Evolutionary conservation across 495 filamentous ascomycete genomes (phyloP).

Genomic region (Penicillium longicatenatum): DNA sequence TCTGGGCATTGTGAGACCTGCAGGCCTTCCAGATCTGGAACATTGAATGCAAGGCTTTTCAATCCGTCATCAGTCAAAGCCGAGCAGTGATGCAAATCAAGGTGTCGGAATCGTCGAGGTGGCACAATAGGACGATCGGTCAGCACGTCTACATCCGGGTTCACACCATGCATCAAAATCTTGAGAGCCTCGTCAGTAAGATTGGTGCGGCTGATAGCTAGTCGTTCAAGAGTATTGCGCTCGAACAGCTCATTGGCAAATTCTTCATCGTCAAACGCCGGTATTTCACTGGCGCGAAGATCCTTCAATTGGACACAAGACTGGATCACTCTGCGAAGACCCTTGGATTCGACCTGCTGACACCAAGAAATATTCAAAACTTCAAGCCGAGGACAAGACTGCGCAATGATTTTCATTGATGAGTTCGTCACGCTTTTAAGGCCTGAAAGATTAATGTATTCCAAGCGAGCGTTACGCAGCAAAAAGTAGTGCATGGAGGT

Average conservation of each 20-base stretch:
- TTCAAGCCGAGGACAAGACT: constrained; percentile 79
- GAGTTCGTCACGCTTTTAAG: constrained; percentile 78
- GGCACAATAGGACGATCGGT: constrained; percentile 75
- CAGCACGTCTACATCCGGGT: constrained; percentile 76
- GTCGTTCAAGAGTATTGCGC: constrained; percentile 76
- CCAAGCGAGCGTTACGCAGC: constrained; percentile 71
- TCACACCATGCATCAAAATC: constrained; percentile 69
- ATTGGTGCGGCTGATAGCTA: constrained; percentile 78
- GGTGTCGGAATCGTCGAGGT: constrained; percentile 75
- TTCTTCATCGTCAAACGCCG: constrained; percentile 70
- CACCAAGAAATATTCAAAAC: constrained; percentile 92
- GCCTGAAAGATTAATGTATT: constrained; percentile 82
- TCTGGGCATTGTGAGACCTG: constrained; percentile 71
- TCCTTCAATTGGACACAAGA: constrained; percentile 74
- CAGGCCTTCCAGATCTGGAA: constrained; percentile 79
- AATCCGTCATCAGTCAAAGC: constrained; percentile 72
- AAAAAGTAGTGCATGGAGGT: constrained; percentile 78
- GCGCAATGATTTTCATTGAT: constrained; percentile 83
- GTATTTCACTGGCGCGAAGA: constrained; percentile 79
- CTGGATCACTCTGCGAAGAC: constrained; percentile 71
- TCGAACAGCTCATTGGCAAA: constrained; percentile 73
- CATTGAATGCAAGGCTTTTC: constrained; percentile 64
- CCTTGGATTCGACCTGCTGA: constrained; percentile 76
- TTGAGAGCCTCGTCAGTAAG: constrained; percentile 71
- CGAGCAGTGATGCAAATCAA: constrained; percentile 80